Conservation (phyloP, 371 early-diverging fungal species). For the Funneliformis caledonium region DNA sequence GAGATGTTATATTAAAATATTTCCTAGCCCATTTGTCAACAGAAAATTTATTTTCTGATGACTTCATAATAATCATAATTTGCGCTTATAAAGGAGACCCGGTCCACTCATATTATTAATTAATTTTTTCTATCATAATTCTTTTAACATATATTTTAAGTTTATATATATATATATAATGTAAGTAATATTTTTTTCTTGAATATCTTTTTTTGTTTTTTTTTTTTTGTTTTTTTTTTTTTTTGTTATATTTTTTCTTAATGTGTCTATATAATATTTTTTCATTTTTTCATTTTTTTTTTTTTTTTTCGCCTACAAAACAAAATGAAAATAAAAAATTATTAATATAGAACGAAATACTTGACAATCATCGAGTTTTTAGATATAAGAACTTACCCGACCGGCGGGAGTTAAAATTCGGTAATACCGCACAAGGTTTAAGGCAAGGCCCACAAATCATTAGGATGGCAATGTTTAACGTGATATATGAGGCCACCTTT, state of each 20-base stretch:
- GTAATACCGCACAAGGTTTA: not conserved
- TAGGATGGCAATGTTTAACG: not conserved
- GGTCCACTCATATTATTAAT: not conserved
- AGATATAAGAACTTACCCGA: not conserved
- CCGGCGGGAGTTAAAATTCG: not conserved
- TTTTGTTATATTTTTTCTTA: no score
- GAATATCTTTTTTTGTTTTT: no score
- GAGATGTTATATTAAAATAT: no score
- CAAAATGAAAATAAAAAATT: no score
- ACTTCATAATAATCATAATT: not conserved
- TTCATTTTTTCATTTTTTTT: no score
- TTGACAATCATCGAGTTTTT: no score
- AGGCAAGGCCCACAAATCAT: conserved; percentile 15
- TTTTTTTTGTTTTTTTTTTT: no score
- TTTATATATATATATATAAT: no score
- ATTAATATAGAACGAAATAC: no score
- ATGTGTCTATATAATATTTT: no score
- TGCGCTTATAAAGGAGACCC: not conserved
- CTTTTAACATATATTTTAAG: no score
- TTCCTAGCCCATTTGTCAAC: not conserved
- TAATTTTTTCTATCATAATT: not conserved
- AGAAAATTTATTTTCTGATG: not conserved
- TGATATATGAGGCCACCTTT: conserved; percentile 18
- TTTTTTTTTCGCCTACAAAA: not conserved
- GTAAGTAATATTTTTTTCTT: no score